phyloP scores from a whole-genome alignment of 495 filamentous ascomycete genomes.

The Bacidia rubella region DNA sequence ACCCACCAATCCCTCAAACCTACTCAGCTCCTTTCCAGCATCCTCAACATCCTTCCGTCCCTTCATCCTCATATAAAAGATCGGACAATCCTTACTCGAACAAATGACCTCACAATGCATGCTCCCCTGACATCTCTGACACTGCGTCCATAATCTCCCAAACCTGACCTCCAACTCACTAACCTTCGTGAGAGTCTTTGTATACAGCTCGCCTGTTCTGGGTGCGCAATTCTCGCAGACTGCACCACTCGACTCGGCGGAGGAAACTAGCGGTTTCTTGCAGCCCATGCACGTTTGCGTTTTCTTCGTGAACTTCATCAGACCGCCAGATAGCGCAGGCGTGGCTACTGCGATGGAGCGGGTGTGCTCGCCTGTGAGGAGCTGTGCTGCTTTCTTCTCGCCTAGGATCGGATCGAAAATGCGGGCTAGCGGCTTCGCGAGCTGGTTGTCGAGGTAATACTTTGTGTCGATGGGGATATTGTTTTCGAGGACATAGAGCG shows the following conservation, averaged over 20 bases:
- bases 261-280: conserved; percentile 79
- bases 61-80: conserved; percentile 99
- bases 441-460: conserved; percentile 98
- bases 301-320: conserved; percentile 98
- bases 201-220: conserved; percentile 83
- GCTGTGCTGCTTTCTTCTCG: conserved; percentile 69
- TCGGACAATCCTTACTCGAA: conserved; percentile 88
- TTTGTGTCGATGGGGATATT: conserved; percentile 96
- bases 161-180: conserved; percentile 89
- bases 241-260: conserved; percentile 69
- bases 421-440: conserved; percentile 80
- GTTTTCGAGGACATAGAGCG: conserved; percentile 91
- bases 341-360: conserved; percentile 82
- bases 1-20: conserved; percentile 55
- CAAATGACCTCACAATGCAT: conserved; percentile 98
- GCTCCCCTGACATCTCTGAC: conserved; percentile 93
- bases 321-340: conserved; percentile 62
- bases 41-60: conserved; percentile 98
- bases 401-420: conserved; percentile 98
- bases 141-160: conserved; percentile 92
- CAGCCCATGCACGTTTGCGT: conserved; percentile 97
- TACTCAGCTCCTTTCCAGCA: conserved; percentile 71
- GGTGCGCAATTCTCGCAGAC: conserved; percentile 78
- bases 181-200: conserved; percentile 74
- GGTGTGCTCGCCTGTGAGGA: conserved; percentile 84